phyloP scores from a whole-genome alignment of 331 rosid genomes.

The Arachis monticola region DNA sequence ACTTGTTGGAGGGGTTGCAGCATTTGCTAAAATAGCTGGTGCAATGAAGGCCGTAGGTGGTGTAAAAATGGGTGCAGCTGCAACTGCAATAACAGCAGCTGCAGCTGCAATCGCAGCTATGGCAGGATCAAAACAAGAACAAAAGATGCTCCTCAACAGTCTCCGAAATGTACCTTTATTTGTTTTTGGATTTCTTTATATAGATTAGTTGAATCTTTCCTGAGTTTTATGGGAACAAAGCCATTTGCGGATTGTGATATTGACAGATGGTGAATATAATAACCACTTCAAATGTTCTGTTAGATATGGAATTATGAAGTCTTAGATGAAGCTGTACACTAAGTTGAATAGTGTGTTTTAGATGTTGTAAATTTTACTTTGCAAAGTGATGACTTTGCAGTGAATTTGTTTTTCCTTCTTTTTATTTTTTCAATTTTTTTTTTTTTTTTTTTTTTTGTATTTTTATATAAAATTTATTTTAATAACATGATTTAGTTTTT shows the following conservation, averaged over 20 bases:
- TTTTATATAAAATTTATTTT: no score
- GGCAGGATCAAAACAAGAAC: slow-evolving; percentile 66
- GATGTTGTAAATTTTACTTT: no score
- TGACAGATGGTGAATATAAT: background rate
- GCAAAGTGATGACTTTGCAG: no score
- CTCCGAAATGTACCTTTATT: slow-evolving; percentile 42
- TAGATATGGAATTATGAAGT: no score
- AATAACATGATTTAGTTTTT: no score
- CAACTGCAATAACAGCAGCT: slow-evolving; percentile 62
- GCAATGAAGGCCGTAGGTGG: slow-evolving; percentile 89
- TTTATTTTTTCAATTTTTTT: no score
- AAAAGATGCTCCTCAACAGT: slow-evolving; percentile 53
- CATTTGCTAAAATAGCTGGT: background rate
- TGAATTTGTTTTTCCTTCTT: no score
- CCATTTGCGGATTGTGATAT: slow-evolving; percentile 26
- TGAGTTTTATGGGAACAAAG: slow-evolving; percentile 20
- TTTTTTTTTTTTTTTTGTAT: no score
- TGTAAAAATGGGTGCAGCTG: slow-evolving; percentile 75
- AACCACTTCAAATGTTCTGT: no score
- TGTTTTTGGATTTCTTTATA: slow-evolving; percentile 2
- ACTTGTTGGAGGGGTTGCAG: slow-evolving; percentile 20
- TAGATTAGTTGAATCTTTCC: slow-evolving; percentile 35
- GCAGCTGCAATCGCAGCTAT: slow-evolving; percentile 86
- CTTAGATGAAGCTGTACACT: no score
- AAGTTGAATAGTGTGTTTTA: no score